phyloP scores from a whole-genome alignment of 306 rosid species.

The Sesbania bispinosa region DNA sequence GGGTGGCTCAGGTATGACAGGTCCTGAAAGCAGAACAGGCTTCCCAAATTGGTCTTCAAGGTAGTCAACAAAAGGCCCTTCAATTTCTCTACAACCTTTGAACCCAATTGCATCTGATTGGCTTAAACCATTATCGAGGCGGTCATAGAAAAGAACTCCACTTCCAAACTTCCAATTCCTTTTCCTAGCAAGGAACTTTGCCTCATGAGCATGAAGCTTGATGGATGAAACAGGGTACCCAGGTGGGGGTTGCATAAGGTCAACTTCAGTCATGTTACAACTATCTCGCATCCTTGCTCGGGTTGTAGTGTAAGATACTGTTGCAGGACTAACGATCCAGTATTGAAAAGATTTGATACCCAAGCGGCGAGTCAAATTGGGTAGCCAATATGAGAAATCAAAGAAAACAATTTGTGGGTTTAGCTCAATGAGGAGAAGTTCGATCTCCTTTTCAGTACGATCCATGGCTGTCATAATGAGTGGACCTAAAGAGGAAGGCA shows the following conservation, averaged over 20 bases:
- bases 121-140: not conserved
- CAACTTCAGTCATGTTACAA: not conserved
- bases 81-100: conserved; percentile 33
- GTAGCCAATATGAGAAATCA: conserved; percentile 27
- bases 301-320: not conserved
- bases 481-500: conserved; percentile 7
- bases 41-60: not conserved
- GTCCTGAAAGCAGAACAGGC: conserved; percentile 34
- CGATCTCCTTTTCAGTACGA: conserved; percentile 13
- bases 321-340: conserved; percentile 17
- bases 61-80: conserved; percentile 25
- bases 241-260: conserved; percentile 29
- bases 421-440: conserved; percentile 5
- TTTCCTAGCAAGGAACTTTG: not conserved
- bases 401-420: conserved; percentile 35
- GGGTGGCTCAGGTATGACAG: conserved; percentile 10
- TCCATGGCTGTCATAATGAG: conserved; percentile 32
- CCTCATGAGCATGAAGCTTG: conserved; percentile 23
- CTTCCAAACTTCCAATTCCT: conserved; percentile 19
- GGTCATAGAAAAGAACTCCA: conserved; percentile 23
- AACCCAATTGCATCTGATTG: conserved; percentile 25
- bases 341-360: conserved; percentile 30
- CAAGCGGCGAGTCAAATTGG: not conserved
- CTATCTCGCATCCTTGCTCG: conserved; percentile 21
- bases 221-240: conserved; percentile 29